Percentiles rank a stretch among this genome's conserved stretches.
Conservation (phyloP, 1,284 basidiomycete genomes). For the Laetiporus sulphureus region DNA sequence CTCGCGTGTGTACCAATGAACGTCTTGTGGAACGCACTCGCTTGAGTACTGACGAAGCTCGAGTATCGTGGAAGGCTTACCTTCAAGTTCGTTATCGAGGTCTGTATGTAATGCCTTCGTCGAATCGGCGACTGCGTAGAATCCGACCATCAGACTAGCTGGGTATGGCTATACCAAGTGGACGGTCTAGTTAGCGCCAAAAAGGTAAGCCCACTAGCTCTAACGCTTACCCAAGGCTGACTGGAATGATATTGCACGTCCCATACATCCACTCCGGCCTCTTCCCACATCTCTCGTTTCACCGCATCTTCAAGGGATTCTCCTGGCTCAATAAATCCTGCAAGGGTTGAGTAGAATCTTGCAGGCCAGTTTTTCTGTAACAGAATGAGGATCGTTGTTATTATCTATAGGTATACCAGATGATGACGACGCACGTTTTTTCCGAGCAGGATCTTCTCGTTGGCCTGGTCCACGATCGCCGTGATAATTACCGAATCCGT, state of each 20-base stretch:
- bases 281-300: conserved; percentile 90
- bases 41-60: not conserved
- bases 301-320: conserved; percentile 95
- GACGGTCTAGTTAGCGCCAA: not conserved
- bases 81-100: conserved; percentile 94
- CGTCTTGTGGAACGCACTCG: conserved; percentile 48
- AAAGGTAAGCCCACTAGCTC: not conserved
- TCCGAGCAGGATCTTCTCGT: conserved; percentile 82
- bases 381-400: not conserved
- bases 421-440: conserved; percentile 59
- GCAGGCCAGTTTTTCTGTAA: conserved; percentile 58
- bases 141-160: conserved; percentile 88
- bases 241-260: conserved; percentile 83
- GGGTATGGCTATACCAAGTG: conserved; percentile 63
- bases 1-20: conserved; percentile 79
- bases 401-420: conserved; percentile 1
- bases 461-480: conserved; percentile 74
- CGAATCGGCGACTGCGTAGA: conserved; percentile 74
- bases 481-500: conserved; percentile 93
- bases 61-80: conserved; percentile 37
- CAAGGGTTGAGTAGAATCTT: conserved; percentile 81
- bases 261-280: conserved; percentile 84
- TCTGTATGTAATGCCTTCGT: conserved; percentile 75
- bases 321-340: conserved; percentile 89
- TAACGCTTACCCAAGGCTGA: conserved; percentile 74